A percentile compares a stretch with the other conserved stretches of the same genome.
Evolutionary conservation across 2,329 filamentous ascomycete genomes (phyloP).

Genomic region (Penicillium concentricum): DNA sequence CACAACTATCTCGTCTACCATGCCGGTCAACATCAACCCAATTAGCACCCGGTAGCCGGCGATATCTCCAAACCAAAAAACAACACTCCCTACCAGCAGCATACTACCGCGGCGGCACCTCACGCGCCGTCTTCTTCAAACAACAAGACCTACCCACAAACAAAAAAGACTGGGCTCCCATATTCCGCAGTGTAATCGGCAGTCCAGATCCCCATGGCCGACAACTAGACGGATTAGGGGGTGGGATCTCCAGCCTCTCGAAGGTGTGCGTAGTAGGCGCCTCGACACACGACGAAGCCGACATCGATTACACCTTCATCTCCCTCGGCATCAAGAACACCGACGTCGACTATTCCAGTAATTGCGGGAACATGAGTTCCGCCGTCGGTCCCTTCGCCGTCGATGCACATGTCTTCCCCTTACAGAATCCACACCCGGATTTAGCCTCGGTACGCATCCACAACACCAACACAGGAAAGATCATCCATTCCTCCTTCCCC

Average conservation of each 20-base stretch:
- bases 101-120: conserved; percentile 70
- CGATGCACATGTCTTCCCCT: conserved; percentile 51
- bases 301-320: conserved; percentile 71
- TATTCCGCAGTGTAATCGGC: conserved; percentile 62
- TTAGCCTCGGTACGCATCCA: conserved; percentile 54
- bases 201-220: conserved; percentile 65
- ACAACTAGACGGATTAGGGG: conserved; percentile 71
- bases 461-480: conserved; percentile 71
- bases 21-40: neutral
- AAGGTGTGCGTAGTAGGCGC: conserved; percentile 68
- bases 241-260: conserved; percentile 65
- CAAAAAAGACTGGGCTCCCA: conserved; percentile 48
- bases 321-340: conserved; percentile 64
- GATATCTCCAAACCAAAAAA: conserved; percentile 10
- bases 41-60: neutral
- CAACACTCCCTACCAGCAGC: conserved; percentile 50
- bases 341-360: conserved; percentile 64
- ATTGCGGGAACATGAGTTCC: conserved; percentile 73
- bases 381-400: conserved; percentile 66
- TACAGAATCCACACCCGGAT: conserved; percentile 32
- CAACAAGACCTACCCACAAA: conserved; percentile 52
- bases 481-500: conserved; percentile 59
- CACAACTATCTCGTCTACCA: neutral
- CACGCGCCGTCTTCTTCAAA: conserved; percentile 63
- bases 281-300: conserved; percentile 49